Evolutionary conservation across 1,284 basidiomycete genomes (phyloP).

Genomic region (Trametes versicolor): DNA sequence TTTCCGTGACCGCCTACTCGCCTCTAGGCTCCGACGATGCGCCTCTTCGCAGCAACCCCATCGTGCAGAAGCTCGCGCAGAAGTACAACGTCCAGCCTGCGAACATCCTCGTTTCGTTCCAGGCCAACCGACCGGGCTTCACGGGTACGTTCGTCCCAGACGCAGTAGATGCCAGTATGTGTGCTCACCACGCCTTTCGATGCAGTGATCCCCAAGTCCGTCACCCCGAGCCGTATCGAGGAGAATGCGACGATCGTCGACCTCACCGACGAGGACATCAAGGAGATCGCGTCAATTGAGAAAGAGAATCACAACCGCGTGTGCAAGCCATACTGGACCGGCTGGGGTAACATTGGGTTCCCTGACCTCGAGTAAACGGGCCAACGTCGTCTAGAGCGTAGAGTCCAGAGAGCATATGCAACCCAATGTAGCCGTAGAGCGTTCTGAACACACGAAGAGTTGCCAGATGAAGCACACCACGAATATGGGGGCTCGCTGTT

Average conservation of each 20-base stretch:
- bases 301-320: conserved; percentile 67
- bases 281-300: conserved; percentile 64
- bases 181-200: conserved; percentile 11
- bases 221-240: conserved; percentile 67
- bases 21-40: conserved; percentile 83
- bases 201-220: conserved; percentile 70
- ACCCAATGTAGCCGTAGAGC: conserved; percentile 8
- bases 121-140: conserved; percentile 68
- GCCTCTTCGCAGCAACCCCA: conserved; percentile 69
- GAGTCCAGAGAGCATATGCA: background rate
- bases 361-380: conserved; percentile 55
- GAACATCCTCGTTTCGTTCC: conserved; percentile 70
- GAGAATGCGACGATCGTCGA: conserved; percentile 66
- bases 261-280: conserved; percentile 64
- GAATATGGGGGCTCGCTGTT: too few relatives aligned
- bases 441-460: background rate
- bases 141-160: conserved; percentile 50
- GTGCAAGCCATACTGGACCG: conserved; percentile 70
- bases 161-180: background rate
- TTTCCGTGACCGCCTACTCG: conserved; percentile 78
- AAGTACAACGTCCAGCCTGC: conserved; percentile 63
- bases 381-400: background rate
- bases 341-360: conserved; percentile 71
- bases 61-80: conserved; percentile 63
- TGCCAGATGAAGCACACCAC: too few relatives aligned